These are phyloP conservation scores for Verticillium nubilum DNA, from an alignment of 2,329 filamentous ascomycete species.

Conservation along the genomic window DNA sequence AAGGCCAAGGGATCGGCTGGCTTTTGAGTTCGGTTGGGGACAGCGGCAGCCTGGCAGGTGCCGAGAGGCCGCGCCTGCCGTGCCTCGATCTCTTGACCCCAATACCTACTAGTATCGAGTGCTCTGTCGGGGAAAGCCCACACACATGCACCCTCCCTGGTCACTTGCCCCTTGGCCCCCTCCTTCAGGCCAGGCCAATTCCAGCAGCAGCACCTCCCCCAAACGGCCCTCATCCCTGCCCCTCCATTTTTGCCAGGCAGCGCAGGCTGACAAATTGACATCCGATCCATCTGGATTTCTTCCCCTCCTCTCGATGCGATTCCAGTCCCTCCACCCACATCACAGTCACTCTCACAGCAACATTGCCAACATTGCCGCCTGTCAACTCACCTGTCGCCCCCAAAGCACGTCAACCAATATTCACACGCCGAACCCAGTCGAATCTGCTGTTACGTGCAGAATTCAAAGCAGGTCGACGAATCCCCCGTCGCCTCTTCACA, in stretches of 20 bases:
- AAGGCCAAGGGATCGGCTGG: background rate
- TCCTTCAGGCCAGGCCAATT: background rate
- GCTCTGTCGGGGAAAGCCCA: background rate
- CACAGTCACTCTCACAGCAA: conserved; percentile 1
- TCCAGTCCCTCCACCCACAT: conserved; percentile 3
- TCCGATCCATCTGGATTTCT: conserved; percentile 7
- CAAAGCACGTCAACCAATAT: background rate
- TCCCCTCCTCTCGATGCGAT: conserved; percentile 9
- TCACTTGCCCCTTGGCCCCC: background rate
- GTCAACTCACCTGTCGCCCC: background rate
- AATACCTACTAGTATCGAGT: no score
- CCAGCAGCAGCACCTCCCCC: background rate
- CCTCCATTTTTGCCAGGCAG: background rate
- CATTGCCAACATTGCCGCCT: background rate
- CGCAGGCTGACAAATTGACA: conserved; percentile 15
- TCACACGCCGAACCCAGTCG: background rate
- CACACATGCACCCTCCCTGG: background rate
- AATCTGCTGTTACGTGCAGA: background rate
- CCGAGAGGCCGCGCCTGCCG: background rate
- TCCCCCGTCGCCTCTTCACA: background rate
- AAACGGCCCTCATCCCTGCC: background rate
- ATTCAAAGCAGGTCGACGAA: background rate
- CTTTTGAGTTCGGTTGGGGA: background rate
- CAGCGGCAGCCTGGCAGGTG: background rate
- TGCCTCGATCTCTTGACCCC: background rate